Evolutionary conservation across 2,329 filamentous ascomycete genomes (phyloP).

Genomic region (Sphaerostilbella broomeana): DNA sequence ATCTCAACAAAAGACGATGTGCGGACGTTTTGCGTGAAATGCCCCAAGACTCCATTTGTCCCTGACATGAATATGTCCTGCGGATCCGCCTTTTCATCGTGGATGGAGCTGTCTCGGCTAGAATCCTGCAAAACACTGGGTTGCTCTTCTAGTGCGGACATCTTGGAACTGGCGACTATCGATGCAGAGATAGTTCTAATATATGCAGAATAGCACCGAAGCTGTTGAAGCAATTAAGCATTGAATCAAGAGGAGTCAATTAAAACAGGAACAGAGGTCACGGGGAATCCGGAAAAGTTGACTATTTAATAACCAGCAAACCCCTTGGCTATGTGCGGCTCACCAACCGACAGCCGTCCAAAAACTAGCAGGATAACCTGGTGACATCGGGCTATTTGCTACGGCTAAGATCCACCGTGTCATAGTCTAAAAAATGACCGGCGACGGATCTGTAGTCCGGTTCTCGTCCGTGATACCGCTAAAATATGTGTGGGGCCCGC

Average conservation of each 20-base stretch:
- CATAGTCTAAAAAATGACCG: no score
- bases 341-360: slow-evolving; percentile 11
- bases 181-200: background rate
- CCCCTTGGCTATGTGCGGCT: background rate
- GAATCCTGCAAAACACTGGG: background rate
- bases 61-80: background rate
- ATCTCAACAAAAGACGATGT: slow-evolving; percentile 37
- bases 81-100: background rate
- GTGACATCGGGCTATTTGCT: no score
- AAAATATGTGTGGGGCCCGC: no score
- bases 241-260: no score
- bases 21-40: slow-evolving; percentile 27
- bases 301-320: no score
- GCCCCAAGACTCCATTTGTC: slow-evolving; percentile 1
- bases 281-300: no score
- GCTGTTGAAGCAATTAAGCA: no score
- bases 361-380: slow-evolving; percentile 6
- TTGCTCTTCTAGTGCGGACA: slow-evolving; percentile 6
- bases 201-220: no score
- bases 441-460: no score
- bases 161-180: background rate
- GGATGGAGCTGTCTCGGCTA: slow-evolving; percentile 8
- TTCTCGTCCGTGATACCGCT: no score
- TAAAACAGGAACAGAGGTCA: no score
- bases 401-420: no score